Evolutionary conservation across 2,329 filamentous ascomycete species (phyloP).

Genomic region (Fusarium papillatum): DNA sequence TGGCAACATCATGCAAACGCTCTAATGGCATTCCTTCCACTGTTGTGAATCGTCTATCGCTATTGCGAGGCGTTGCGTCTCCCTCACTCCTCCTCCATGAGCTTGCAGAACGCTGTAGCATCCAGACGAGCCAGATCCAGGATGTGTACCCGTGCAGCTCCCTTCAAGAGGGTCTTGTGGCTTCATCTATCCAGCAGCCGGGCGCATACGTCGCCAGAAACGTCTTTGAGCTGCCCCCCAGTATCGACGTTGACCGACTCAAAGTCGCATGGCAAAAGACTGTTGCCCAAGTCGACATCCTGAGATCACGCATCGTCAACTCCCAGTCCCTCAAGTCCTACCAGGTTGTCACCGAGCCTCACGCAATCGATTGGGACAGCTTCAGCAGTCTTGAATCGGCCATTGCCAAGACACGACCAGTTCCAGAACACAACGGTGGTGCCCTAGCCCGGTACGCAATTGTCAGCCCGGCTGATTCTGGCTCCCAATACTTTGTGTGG

Average conservation of each 20-base stretch:
- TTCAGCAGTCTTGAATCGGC: constrained; percentile 5
- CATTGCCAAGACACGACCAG: neutral
- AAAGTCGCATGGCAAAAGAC: constrained; percentile 39
- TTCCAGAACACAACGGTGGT: constrained; percentile 33
- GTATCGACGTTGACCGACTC: constrained; percentile 18
- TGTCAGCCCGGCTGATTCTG: neutral
- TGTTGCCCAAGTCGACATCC: constrained; percentile 32
- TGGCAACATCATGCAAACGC: constrained; percentile 14
- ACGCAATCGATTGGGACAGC: constrained; percentile 22
- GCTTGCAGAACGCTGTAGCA: constrained; percentile 15
- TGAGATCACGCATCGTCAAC: constrained; percentile 42
- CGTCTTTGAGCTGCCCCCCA: constrained; percentile 28
- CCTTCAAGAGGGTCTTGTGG: constrained; percentile 36
- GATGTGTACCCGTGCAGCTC: constrained; percentile 35
- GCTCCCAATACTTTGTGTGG: constrained; percentile 30
- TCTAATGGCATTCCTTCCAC: neutral
- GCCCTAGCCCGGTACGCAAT: constrained; percentile 19
- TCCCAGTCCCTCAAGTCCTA: constrained; percentile 27
- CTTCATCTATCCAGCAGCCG: constrained; percentile 28
- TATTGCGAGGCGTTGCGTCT: constrained; percentile 8
- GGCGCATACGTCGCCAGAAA: constrained; percentile 38
- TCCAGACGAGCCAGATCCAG: constrained; percentile 15
- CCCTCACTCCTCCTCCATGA: constrained; percentile 19
- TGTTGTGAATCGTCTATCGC: constrained; percentile 1
- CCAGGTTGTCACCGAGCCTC: constrained; percentile 29